These are phyloP conservation scores for Penicillium sp. DNA, from an alignment of 2,329 filamentous ascomycete species.

Conservation along the genomic window DNA sequence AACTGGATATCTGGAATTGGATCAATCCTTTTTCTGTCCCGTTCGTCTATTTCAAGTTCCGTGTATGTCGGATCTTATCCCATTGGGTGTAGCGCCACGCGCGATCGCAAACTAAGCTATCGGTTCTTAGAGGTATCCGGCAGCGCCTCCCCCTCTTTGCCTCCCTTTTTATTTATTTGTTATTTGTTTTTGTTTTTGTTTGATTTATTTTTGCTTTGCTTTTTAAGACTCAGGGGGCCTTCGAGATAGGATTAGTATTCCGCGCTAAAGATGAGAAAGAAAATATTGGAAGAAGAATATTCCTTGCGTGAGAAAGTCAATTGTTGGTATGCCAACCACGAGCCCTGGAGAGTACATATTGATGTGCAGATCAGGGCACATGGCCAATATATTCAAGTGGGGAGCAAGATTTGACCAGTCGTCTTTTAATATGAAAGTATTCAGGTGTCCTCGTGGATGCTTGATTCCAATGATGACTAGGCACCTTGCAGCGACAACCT, in stretches of 20 bases:
- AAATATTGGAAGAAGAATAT: not conserved
- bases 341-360: not conserved
- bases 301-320: not conserved
- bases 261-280: not conserved
- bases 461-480: conserved; percentile 25
- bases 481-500: conserved; percentile 21
- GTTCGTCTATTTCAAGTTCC: not conserved
- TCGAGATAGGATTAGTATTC: not conserved
- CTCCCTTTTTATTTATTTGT: not conserved
- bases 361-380: conserved; percentile 13
- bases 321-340: conserved; percentile 1
- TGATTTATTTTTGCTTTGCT: not conserved
- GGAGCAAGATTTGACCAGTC: conserved; percentile 9
- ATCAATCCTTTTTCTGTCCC: conserved; percentile 1
- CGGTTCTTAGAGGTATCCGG: conserved; percentile 5
- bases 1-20: not conserved
- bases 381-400: conserved; percentile 10
- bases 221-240: not conserved
- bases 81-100: conserved; percentile 6
- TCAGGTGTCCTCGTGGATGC: conserved; percentile 17
- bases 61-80: not conserved
- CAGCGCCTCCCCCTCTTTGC: not conserved
- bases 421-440: not conserved
- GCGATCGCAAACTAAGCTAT: conserved; percentile 15
- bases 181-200: not conserved